Base-by-base conservation (phyloP, 805 yeast genomes). In the Diddensiella caesifluorescens region DNA sequence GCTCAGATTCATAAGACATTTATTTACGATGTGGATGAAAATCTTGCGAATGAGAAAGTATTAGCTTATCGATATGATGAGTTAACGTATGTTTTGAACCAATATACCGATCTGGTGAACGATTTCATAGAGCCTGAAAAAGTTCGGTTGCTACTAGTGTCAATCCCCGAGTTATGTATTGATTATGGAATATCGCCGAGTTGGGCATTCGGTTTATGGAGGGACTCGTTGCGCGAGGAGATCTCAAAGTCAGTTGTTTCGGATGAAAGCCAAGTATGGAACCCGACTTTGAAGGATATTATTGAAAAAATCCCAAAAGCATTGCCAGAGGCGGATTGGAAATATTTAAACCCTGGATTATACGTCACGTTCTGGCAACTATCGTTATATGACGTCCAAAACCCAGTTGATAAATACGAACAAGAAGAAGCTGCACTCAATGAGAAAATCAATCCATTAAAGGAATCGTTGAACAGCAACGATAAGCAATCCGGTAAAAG, bases 191-290 rank as follows among this genome's bases (percentile, higher is more conserved):
- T 64, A 2, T 44, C 50, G 46, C 62, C 39, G 0, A 69, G 71
- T 15, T 81, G 90, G 86, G 79, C 79, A 0, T 86, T 85, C 62
- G 85, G 80, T 47, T 55, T 86, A 2, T 87, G 95, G 95, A 71
- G 96, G 4, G 50, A 48, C 21, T 44, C 44, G 20, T 40, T 61
- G 4, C 53, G 57, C 15, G 49, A 71, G 51, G 68, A 52, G 15
- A 44, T 56, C n/a, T 47, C 59, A 13, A 47, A 46, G 37, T 43
- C 54, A 41, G 59, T 63, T 3, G 35, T 39, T 9, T 53, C 51
- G 15, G 54, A 55, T 13, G 52, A 48, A n/a, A 66, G 70, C 67
- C 50, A 77, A 73, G 59, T 68, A 68, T 46, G 64, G 62, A 29
- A 59, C 74, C 38, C 69, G 67, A 40, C 70, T 67, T 25, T 61